Evolutionary conservation across 2,329 filamentous ascomycete genomes (phyloP).

Genomic region (Coniochaeta hoffmannii): DNA sequence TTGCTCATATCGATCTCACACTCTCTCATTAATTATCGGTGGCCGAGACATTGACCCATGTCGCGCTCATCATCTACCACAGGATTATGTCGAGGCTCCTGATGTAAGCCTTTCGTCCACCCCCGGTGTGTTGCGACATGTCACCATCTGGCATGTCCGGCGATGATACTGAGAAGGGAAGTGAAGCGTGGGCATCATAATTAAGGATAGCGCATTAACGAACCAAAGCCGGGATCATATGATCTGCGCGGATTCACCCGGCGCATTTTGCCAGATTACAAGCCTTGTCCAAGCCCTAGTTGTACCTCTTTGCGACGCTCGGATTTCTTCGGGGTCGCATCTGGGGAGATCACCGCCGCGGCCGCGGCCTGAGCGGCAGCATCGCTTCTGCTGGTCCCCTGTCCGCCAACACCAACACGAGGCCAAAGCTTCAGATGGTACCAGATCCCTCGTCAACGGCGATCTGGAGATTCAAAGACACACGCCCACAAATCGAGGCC

Average conservation of each 20-base stretch:
- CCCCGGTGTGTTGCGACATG: neutral
- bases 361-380: neutral
- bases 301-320: neutral
- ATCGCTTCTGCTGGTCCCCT: neutral
- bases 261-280: slow-evolving; percentile 22
- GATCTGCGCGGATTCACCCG: slow-evolving; percentile 22
- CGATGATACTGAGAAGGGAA: neutral
- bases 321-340: neutral
- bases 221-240: slow-evolving; percentile 18
- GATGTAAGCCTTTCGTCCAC: neutral
- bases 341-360: neutral
- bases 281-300: neutral
- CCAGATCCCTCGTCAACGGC: neutral
- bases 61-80: neutral
- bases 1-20: slow-evolving; percentile 1
- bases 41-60: slow-evolving; percentile 1
- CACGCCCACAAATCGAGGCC: neutral
- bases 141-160: neutral
- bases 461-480: neutral
- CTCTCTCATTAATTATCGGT: slow-evolving; percentile 5
- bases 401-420: neutral
- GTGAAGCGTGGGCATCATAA: neutral
- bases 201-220: too few relatives aligned
- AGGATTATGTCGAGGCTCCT: neutral
- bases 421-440: neutral